Evolutionary conservation across 2,329 filamentous ascomycete species (phyloP), one percentile per base, ranked within the genome.

Genomic region (Dendryphion nanum): DNA sequence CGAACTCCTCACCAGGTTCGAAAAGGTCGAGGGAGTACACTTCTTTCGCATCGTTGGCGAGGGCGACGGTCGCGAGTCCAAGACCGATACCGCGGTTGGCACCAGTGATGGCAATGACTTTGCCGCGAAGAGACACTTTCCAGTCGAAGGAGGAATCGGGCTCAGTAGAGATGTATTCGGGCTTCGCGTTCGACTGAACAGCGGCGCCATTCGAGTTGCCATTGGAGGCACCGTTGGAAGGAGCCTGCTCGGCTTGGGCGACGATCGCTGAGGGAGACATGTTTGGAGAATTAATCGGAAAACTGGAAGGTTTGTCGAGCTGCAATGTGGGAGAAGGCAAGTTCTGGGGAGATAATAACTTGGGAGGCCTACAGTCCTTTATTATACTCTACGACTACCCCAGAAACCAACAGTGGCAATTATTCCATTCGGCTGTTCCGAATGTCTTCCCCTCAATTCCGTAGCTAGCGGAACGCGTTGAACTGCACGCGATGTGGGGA

Each of bases 21-120:
- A 67, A 67, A 29, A 77, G 66, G 42, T 74, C 71, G 30, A 78
- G 68, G 3, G 72, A 75, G 53, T 72, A 75, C 30, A 76, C 61
- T 21, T 63, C 63, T n/a, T 58, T 52, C 4, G 71, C 72, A 16
- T 67, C 69, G 41, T 76, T 76, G 18, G 53, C 54, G 8, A 76
- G 68, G 46, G 71, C 75, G 38, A 64, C 64, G 59, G 54, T 74
- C 58, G 48, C 71, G 59, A 51, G 73, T 49, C 71, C 72, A 2
- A 74, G 64, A 14, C 71, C 71, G 38, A 70, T 71, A 16, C 68
- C 67, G 12, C 50, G 46, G 33, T 55, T 53, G 15, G 50, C 50
- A 31, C 51, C 53, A n/a, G 57, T 62, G 18, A 62, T 55, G 19
- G 56, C 55, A 32, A 59, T 42, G 50, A 72, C 50, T 44, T 73